A percentile compares a stretch with the other conserved stretches of the same genome.
These are phyloP conservation scores for Simplicillium sp. DNA, from an alignment of 2,329 filamentous ascomycete genomes.

Conservation along the genomic window DNA sequence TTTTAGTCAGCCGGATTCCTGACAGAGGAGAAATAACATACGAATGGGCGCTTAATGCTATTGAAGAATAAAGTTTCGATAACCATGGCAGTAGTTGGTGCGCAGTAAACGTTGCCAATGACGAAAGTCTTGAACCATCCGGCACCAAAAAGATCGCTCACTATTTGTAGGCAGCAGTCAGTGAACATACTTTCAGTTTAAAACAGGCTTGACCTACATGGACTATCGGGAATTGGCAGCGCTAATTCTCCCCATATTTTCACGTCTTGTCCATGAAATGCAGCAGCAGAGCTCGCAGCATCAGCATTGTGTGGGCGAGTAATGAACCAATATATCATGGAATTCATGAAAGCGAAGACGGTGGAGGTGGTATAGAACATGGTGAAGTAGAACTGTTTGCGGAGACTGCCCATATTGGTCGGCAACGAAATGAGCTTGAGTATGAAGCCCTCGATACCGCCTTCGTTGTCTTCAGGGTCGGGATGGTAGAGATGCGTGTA, in stretches of 20 bases:
- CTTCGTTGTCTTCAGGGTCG: slow-evolving; percentile 25
- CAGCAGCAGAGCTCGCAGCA: slow-evolving; percentile 2
- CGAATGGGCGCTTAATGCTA: slow-evolving; percentile 41
- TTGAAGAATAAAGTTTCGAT: slow-evolving; percentile 40
- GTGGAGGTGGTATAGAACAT: slow-evolving; percentile 37
- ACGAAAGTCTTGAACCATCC: slow-evolving; percentile 37
- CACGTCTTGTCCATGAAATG: background rate
- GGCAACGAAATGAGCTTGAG: slow-evolving; percentile 35
- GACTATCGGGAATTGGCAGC: too few relatives aligned
- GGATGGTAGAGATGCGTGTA: slow-evolving; percentile 42
- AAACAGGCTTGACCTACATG: too few relatives aligned
- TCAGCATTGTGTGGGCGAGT: slow-evolving; percentile 20
- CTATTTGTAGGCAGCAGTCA: slow-evolving; percentile 16
- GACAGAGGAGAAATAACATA: slow-evolving; percentile 16
- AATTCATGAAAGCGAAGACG: slow-evolving; percentile 40
- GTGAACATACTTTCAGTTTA: too few relatives aligned
- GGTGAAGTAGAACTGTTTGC: slow-evolving; percentile 37
- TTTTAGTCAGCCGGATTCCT: slow-evolving; percentile 7
- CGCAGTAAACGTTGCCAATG: slow-evolving; percentile 34
- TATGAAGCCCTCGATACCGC: slow-evolving; percentile 23
- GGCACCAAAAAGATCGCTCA: slow-evolving; percentile 37
- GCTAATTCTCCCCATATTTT: too few relatives aligned
- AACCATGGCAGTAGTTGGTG: slow-evolving; percentile 32
- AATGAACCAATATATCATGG: slow-evolving; percentile 38
- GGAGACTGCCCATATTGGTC: slow-evolving; percentile 26